Conservation (phyloP, 495 filamentous ascomycete genomes). For the Usnea hakonensis region DNA sequence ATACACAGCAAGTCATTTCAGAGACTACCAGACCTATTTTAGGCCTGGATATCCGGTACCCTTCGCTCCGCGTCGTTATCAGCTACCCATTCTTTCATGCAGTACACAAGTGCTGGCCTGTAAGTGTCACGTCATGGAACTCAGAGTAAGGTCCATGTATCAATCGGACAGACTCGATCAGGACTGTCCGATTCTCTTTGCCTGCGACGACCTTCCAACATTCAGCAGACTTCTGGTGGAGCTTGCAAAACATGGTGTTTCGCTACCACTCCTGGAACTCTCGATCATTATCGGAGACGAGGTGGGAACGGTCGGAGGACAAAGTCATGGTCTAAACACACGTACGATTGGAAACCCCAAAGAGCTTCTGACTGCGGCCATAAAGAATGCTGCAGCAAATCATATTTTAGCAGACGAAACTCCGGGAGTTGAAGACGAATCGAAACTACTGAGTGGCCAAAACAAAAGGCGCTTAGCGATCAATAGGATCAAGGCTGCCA, state of each 20-base stretch:
- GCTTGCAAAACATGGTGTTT: no score
- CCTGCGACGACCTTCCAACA: neutral
- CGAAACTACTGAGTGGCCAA: no score
- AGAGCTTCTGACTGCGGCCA: neutral
- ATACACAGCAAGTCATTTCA: no score
- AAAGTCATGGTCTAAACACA: neutral
- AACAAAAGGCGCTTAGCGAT: neutral
- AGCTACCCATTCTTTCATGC: neutral
- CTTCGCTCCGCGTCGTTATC: neutral
- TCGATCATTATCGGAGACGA: neutral
- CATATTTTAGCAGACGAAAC: neutral
- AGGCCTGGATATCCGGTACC: no score
- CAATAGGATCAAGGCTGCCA: neutral
- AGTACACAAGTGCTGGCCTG: neutral
- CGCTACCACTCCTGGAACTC: neutral
- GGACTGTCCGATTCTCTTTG: neutral
- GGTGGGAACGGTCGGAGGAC: neutral
- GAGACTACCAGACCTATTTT: no score
- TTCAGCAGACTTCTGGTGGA: neutral
- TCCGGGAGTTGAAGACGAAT: neutral
- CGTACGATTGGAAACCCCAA: neutral
- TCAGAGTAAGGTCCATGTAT: neutral
- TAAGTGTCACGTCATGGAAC: neutral
- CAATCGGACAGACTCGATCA: neutral
- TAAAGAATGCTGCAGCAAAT: neutral